Percentiles rank a stretch among this genome's conserved stretches.
phyloP scores from a whole-genome alignment of 768 basidiomycete species.

The Lepiota venenata region DNA sequence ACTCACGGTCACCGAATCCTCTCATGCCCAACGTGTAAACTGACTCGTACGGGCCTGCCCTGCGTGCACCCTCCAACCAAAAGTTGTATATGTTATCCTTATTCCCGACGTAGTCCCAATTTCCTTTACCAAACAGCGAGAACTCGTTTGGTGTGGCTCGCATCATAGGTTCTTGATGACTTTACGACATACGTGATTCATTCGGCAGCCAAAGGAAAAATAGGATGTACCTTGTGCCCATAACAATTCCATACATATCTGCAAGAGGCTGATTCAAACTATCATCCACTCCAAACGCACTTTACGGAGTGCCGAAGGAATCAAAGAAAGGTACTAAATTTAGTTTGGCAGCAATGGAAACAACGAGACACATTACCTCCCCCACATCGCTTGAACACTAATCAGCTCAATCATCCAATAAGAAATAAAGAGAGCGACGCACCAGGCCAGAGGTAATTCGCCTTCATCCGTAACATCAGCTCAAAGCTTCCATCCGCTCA shows the following conservation, averaged over 20 bases:
- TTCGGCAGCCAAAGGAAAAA: not conserved
- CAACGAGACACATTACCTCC: constrained; percentile 23
- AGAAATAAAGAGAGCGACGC: constrained; percentile 11
- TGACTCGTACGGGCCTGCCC: constrained; percentile 57
- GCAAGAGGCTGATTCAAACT: constrained; percentile 57
- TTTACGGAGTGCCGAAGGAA: constrained; percentile 9
- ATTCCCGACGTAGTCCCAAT: constrained; percentile 62
- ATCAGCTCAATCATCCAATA: not conserved
- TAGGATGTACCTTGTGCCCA: constrained; percentile 53
- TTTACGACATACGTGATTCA: constrained; percentile 14
- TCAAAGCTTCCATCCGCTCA: constrained; percentile 46
- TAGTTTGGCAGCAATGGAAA: not conserved
- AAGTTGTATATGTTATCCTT: constrained; percentile 50
- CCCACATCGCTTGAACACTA: constrained; percentile 37
- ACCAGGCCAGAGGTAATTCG: constrained; percentile 69
- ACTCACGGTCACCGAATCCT: constrained; percentile 50
- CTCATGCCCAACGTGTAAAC: constrained; percentile 69
- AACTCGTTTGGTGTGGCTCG: constrained; percentile 67
- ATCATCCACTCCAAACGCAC: constrained; percentile 57
- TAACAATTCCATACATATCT: constrained; percentile 61
- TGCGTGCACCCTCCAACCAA: constrained; percentile 57
- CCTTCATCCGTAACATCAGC: constrained; percentile 59
- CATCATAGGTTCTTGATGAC: constrained; percentile 75
- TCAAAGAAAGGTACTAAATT: not conserved
- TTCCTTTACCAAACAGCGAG: constrained; percentile 48